Evolutionary conservation across 2,329 filamentous ascomycete genomes (phyloP).

Genomic region (Aureobasidium sp.): DNA sequence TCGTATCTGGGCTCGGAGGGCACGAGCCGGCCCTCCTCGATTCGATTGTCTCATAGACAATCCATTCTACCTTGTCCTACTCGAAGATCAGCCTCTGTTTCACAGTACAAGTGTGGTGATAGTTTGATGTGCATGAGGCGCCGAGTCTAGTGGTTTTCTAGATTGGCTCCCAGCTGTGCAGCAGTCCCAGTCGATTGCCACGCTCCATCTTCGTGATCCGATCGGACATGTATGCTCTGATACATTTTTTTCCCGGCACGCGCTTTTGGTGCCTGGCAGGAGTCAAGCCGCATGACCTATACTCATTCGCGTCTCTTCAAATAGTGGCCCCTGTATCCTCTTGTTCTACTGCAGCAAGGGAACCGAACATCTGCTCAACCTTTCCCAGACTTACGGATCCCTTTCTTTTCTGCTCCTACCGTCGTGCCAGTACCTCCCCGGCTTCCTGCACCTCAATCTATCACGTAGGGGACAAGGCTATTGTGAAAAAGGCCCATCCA

Average conservation of each 20-base stretch:
- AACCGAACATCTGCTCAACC: conserved; percentile 17
- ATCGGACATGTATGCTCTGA: conserved; percentile 17
- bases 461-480: conserved; percentile 14
- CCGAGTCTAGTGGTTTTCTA: conserved; percentile 16
- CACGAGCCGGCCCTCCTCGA: not conserved
- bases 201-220: conserved; percentile 13
- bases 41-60: not conserved
- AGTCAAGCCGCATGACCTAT: conserved; percentile 14
- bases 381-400: conserved; percentile 15
- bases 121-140: conserved; percentile 19
- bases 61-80: conserved; percentile 12
- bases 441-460: conserved; percentile 14
- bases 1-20: not conserved
- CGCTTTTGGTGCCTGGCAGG: conserved; percentile 34
- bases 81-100: conserved; percentile 16
- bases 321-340: conserved; percentile 16
- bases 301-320: conserved; percentile 10
- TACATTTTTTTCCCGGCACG: conserved; percentile 30
- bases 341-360: conserved; percentile 31
- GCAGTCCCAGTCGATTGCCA: conserved; percentile 14
- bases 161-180: conserved; percentile 13
- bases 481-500: conserved; percentile 11
- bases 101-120: conserved; percentile 16
- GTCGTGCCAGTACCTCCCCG: conserved; percentile 12
- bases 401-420: conserved; percentile 10